Evolutionary conservation across 352 stramenopile species (phyloP).

Genomic region (Phytopythium sindhum): DNA sequence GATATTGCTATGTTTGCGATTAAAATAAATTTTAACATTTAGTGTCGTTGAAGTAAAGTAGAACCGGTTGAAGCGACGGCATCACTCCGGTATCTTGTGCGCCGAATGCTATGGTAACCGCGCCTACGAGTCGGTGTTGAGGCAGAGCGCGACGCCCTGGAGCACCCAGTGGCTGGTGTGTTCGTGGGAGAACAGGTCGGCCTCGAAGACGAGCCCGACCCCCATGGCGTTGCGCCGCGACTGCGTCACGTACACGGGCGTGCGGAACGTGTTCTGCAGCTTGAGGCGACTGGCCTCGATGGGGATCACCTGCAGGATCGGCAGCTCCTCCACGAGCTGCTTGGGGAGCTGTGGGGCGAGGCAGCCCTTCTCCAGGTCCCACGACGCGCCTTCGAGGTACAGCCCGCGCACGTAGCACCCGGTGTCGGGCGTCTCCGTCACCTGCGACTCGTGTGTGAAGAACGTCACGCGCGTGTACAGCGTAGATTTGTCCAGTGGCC

Average conservation of each 20-base stretch:
- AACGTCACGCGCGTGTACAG: conserved; percentile 92
- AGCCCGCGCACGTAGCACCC: conserved; percentile 92
- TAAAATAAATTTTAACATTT: too few relatives aligned
- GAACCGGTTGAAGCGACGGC: background rate
- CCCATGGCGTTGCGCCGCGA: conserved; percentile 93
- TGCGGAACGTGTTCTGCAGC: conserved; percentile 93
- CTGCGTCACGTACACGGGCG: conserved; percentile 96
- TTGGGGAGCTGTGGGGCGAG: conserved; percentile 91
- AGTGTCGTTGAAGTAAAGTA: background rate
- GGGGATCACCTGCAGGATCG: conserved; percentile 94
- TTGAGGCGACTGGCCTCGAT: conserved; percentile 95
- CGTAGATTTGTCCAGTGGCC: conserved; percentile 94
- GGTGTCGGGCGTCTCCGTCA: conserved; percentile 65
- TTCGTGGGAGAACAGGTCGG: conserved; percentile 89
- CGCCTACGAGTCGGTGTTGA: conserved; percentile 90
- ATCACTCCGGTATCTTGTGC: too few relatives aligned
- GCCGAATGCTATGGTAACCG: too few relatives aligned
- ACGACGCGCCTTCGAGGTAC: conserved; percentile 93
- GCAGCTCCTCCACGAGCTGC: conserved; percentile 93
- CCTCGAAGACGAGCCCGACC: conserved; percentile 94
- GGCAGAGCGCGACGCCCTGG: conserved; percentile 90
- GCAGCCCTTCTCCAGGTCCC: conserved; percentile 77
- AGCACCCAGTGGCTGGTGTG: conserved; percentile 93
- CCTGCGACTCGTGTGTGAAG: conserved; percentile 61
- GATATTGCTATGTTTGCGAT: too few relatives aligned